Evolutionary conservation across 495 filamentous ascomycete species (phyloP).

Genomic region (Cercophora sp.): DNA sequence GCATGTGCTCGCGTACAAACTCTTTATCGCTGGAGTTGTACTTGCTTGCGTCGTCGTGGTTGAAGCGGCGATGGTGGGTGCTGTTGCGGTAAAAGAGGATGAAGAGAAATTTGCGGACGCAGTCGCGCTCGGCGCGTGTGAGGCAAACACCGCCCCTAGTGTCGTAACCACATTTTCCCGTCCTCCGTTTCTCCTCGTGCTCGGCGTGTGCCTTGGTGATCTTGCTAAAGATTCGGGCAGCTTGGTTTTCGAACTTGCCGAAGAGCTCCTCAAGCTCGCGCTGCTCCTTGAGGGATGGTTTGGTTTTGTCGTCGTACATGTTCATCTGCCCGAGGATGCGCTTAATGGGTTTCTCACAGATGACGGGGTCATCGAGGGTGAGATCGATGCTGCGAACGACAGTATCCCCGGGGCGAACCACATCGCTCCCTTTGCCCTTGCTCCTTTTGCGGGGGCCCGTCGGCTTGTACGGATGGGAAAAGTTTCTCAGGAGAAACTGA

Average conservation of each 20-base stretch:
- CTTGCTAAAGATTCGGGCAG: constrained; percentile 27
- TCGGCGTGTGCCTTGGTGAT: constrained; percentile 30
- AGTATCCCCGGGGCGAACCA: constrained; percentile 18
- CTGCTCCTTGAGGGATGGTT: constrained; percentile 21
- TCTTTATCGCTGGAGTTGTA: constrained; percentile 41
- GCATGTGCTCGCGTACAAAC: constrained; percentile 41
- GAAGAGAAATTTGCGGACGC: constrained; percentile 51
- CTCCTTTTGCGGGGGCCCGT: neutral
- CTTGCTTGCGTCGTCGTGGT: constrained; percentile 27
- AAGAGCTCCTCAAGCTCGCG: constrained; percentile 38
- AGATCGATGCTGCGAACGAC: constrained; percentile 26
- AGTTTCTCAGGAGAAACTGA: constrained; percentile 45
- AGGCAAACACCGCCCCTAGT: constrained; percentile 15
- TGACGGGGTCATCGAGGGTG: constrained; percentile 12
- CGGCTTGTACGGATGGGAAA: constrained; percentile 27
- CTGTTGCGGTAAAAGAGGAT: constrained; percentile 47
- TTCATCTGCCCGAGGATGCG: constrained; percentile 38
- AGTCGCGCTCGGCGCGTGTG: constrained; percentile 35
- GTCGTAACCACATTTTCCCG: constrained; percentile 17
- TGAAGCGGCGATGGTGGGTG: constrained; percentile 32
- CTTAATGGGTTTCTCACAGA: constrained; percentile 32
- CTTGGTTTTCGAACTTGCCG: constrained; percentile 30
- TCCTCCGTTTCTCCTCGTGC: too few species aligned
- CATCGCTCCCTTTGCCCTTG: constrained; percentile 20
- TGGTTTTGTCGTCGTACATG: constrained; percentile 40